Conservation (phyloP, 75 land plant species). For the Picea glauca region DNA sequence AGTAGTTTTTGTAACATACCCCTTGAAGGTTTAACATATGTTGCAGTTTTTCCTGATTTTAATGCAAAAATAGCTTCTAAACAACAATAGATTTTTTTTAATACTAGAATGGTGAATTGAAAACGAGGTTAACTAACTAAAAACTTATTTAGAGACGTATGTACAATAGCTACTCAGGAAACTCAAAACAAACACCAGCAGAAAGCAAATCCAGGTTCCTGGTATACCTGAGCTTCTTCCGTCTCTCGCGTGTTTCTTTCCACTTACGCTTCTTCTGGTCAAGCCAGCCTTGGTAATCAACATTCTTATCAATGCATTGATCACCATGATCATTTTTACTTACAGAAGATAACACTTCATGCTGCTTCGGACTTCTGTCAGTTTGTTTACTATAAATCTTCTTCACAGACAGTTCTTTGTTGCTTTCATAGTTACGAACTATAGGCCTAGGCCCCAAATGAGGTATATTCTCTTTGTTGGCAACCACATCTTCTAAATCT, state of each 20-base stretch:
- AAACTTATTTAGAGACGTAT: too few species aligned
- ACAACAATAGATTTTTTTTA: too few species aligned
- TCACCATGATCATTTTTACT: slow-evolving; percentile 17
- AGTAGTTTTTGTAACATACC: too few species aligned
- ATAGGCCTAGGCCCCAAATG: slow-evolving; percentile 38
- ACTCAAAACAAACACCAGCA: not conserved
- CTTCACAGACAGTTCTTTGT: slow-evolving; percentile 13
- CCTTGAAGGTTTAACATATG: too few species aligned
- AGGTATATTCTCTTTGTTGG: slow-evolving; percentile 27
- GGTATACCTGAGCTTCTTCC: slow-evolving; percentile 65
- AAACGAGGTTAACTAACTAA: too few species aligned
- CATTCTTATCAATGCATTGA: slow-evolving; percentile 50
- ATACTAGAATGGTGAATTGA: too few species aligned
- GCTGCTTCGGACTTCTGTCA: slow-evolving; percentile 10
- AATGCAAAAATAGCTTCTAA: too few species aligned
- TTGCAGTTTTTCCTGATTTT: too few species aligned
- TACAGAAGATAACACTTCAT: not conserved
- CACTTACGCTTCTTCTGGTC: slow-evolving; percentile 85
- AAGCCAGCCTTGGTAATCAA: slow-evolving; percentile 93
- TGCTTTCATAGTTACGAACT: slow-evolving; percentile 45
- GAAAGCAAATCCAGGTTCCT: not conserved
- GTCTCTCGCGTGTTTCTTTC: slow-evolving; percentile 69
- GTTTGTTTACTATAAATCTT: not conserved
- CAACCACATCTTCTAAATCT: slow-evolving; percentile 72
- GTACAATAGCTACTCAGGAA: not conserved